A percentile compares a stretch with the other conserved stretches of the same genome.
Evolutionary conservation across 208 protist genomes (phyloP).

Genomic region (Crithidia mellificae): DNA sequence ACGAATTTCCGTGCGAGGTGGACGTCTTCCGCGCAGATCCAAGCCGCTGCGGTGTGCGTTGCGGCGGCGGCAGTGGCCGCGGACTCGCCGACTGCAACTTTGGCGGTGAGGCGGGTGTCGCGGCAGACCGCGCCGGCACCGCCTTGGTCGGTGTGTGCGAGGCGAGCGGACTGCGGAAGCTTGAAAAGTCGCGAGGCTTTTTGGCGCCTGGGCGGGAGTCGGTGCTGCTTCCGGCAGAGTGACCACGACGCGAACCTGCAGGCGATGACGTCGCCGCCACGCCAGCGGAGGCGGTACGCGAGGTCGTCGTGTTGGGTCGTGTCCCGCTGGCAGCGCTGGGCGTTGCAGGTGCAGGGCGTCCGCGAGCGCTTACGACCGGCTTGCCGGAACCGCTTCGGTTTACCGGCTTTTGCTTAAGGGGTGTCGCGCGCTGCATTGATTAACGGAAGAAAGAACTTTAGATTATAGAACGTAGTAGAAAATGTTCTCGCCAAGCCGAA

Average conservation of each 20-base stretch:
- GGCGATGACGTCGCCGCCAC: neutral
- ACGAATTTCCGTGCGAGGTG: neutral
- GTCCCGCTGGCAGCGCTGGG: no score
- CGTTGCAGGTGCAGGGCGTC: neutral
- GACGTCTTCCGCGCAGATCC: neutral
- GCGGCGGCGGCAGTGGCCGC: neutral
- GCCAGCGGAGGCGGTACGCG: neutral
- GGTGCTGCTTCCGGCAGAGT: constrained; percentile 12
- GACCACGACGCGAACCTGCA: neutral
- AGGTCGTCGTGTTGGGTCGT: neutral
- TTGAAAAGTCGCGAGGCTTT: constrained; percentile 8
- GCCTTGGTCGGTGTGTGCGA: neutral
- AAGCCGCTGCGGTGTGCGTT: neutral
- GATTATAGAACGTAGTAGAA: no score
- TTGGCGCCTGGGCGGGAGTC: neutral
- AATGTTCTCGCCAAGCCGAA: no score
- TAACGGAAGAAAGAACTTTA: no score
- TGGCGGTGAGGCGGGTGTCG: neutral
- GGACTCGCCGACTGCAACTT: constrained; percentile 5
- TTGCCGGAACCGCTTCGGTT: constrained; percentile 6
- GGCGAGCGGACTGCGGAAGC: neutral
- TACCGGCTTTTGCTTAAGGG: neutral
- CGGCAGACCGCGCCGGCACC: neutral
- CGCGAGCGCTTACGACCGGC: neutral
- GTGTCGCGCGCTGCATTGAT: constrained; percentile 1